Evolutionary conservation across 1,284 basidiomycete species (phyloP).

Genomic region (Puccinia novopanici): DNA sequence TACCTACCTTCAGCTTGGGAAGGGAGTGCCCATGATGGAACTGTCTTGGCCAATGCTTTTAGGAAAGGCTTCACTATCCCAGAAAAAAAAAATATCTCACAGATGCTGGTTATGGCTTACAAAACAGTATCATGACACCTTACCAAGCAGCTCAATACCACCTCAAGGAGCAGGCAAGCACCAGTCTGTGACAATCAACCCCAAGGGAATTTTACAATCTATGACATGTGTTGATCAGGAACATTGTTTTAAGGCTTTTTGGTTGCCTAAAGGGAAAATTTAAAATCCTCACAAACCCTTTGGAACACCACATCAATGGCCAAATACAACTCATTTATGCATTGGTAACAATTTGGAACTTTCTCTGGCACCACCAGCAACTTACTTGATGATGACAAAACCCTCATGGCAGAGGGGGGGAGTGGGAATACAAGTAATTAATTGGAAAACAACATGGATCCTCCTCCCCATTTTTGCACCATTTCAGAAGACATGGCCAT

Average conservation of each 20-base stretch:
- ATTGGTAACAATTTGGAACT: not conserved
- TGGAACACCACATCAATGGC: not conserved
- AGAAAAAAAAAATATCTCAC: not conserved
- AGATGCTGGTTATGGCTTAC: not conserved
- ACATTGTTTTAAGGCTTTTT: not conserved
- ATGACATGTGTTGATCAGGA: not conserved
- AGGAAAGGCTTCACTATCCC: not conserved
- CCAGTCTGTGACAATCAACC: not conserved
- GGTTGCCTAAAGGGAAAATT: constrained; percentile 1
- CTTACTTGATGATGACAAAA: not conserved
- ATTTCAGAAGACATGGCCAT: too few relatives aligned
- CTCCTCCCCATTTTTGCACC: too few relatives aligned
- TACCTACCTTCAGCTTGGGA: not conserved
- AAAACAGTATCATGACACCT: not conserved
- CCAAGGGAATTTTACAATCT: not conserved
- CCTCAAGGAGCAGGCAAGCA: too few relatives aligned
- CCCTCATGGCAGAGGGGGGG: too few relatives aligned
- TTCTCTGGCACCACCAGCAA: not conserved
- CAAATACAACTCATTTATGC: not conserved
- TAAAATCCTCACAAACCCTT: not conserved
- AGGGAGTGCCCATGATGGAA: not conserved
- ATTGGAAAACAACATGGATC: too few relatives aligned
- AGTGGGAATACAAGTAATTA: too few relatives aligned
- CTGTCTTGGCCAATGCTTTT: not conserved
- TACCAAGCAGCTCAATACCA: not conserved